Conservation (phyloP, 2,329 filamentous ascomycete species). For the Aspergillus aculeatus region DNA sequence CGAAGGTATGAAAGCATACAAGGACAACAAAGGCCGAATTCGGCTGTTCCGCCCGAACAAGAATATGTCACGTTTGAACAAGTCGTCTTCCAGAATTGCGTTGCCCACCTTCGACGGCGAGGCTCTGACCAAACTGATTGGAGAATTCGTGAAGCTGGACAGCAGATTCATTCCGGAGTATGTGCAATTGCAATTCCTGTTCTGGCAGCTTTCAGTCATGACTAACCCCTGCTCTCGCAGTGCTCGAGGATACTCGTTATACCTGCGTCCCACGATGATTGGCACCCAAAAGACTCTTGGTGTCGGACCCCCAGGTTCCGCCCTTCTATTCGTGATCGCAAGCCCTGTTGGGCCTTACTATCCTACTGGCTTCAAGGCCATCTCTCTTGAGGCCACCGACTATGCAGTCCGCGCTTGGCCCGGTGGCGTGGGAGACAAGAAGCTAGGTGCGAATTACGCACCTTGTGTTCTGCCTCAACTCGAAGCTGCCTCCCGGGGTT, state of each 20-base stretch:
- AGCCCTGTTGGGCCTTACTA: slow-evolving; percentile 97
- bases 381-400: slow-evolving; percentile 91
- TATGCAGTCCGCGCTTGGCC: slow-evolving; percentile 98
- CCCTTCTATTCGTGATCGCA: slow-evolving; percentile 90
- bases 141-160: slow-evolving; percentile 75
- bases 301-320: slow-evolving; percentile 86
- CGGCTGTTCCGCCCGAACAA: slow-evolving; percentile 90
- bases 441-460: slow-evolving; percentile 98
- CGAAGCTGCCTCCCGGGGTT: slow-evolving; percentile 83
- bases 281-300: slow-evolving; percentile 93
- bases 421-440: slow-evolving; percentile 95
- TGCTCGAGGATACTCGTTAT: slow-evolving; percentile 82
- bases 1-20: slow-evolving; percentile 99
- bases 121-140: slow-evolving; percentile 76
- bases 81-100: slow-evolving; percentile 85
- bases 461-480: slow-evolving; percentile 97
- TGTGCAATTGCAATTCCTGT: slow-evolving; percentile 25
- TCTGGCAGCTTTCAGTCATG: not conserved
- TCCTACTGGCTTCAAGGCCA: slow-evolving; percentile 95
- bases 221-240: slow-evolving; percentile 29
- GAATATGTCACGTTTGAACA: slow-evolving; percentile 96
- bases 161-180: slow-evolving; percentile 83
- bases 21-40: slow-evolving; percentile 73
- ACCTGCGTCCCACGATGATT: slow-evolving; percentile 94
- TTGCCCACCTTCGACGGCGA: slow-evolving; percentile 79